Base-by-base conservation (phyloP, 352 stramenopile genomes). In the Pythium aristosporum region DNA sequence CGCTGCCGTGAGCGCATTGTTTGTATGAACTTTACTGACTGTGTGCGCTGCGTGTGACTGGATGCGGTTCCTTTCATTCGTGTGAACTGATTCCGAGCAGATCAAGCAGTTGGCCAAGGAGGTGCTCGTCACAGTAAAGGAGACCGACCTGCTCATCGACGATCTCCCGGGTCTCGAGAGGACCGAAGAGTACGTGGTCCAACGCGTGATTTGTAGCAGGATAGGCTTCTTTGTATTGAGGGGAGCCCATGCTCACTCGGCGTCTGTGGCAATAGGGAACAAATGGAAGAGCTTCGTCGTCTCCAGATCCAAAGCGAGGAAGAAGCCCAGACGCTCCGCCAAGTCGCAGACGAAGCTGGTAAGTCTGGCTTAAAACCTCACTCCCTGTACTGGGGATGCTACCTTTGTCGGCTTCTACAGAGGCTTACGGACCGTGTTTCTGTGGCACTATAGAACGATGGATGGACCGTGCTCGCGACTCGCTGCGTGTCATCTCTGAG, bases 291-390 rank as follows among this genome's bases (percentile, higher is more conserved):
- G 58, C 60, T 95, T 42, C 80, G 79, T 23, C 77, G 72, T 44
- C 72, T 95, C 59, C 86, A 95, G 69, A 82, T 95, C 47, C 72
- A 92, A 63, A 92, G 86, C 39, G 86, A 95, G 39, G 84, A 95
- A 63, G 86, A 95, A 67, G 84, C 84, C 2, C 82, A 92, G 58
- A 93, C 82, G 18, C 71, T 95, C 61, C 82, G 80, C 56, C 84
- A 95, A 70, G 84, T 91, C 2, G 84, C 82, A 3, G 84, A 90
- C 37, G 86, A 95, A 84, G 86, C 82, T 74, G 82, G 82, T 92
- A 52, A 37, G 48, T 64, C 32, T 21, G 12, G 16, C 11, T 44
- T 6, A 44, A 20, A 12, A 7, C 36, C 5, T 44, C 3, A 44
- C 12, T 44, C 5, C 16, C 16, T 44, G 11, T 44, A 44, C n/a